Evolutionary conservation across 2,329 filamentous ascomycete species (phyloP), one percentile per base, ranked within the genome.

Genomic region (Diaporthe sp.): DNA sequence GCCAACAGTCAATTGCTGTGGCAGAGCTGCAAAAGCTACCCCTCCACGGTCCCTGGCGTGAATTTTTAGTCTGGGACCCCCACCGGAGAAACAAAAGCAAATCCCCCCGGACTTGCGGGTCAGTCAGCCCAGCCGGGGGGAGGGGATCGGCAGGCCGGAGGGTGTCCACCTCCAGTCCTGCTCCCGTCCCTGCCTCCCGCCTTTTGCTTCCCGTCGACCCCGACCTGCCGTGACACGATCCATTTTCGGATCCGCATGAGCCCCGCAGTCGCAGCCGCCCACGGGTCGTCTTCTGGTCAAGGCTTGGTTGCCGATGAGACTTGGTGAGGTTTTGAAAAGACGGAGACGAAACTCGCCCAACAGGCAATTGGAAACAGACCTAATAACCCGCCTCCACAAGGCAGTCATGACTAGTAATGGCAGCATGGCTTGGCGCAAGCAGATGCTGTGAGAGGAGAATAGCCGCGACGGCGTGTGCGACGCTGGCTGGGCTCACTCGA

Each of bases 241-340:
- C 65, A 55, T 69, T 22, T 42, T 69, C 65, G 65, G 65, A 13
- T 39, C 49, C 65, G 46, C 65, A 39, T 42, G 65, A 28, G 65
- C 34, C 65, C 49, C 49, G 65, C 65, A 55, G 9, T 44, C 46
- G 58, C 65, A 55, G 65, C 65, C 49, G 65, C 31, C 51, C 34
- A 42, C 49, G n/a, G 49, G 15, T 28, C 65, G 34, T 42, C n/a
- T 46, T 31, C 49, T 69, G 65, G 65, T 42, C 65, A 69, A 55
- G 46, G 65, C 65, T 53, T 39, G 62, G 65, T 55, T 69, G 65
- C 49, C 65, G 65, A 55, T 69, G 65, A 69, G 65, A 69, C 65
- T 69, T 34, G 46, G 65, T 39, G 49, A 42, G 34, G 65, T 55
- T 69, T 69, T 46, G 61, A 22, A 69, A 69, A 42, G 34, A 55